Conservation (phyloP, 495 filamentous ascomycete genomes). For the Monascus purpureus region DNA sequence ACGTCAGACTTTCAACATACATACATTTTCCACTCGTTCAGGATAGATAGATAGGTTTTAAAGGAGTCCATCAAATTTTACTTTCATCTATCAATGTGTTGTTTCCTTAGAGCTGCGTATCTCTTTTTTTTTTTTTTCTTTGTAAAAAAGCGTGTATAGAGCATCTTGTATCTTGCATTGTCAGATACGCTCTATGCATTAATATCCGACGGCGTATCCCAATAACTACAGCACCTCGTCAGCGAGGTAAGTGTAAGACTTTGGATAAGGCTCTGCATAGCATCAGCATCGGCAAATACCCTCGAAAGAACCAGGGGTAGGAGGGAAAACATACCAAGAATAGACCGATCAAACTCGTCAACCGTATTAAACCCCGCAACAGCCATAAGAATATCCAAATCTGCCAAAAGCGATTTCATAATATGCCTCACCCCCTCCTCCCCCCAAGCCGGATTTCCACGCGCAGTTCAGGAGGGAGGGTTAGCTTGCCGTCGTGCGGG, state of each 20-base stretch:
- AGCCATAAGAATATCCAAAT: conserved; percentile 54
- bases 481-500: conserved; percentile 35
- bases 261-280: conserved; percentile 24
- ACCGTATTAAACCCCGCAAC: conserved; percentile 45
- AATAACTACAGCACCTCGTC: conserved; percentile 17
- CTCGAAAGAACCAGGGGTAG: background rate
- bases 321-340: conserved; percentile 19
- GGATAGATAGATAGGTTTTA: no score
- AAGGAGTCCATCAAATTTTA: no score
- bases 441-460: conserved; percentile 40
- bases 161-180: no score
- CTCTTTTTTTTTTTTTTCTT: no score
- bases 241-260: conserved; percentile 27
- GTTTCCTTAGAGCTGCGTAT: no score
- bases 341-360: conserved; percentile 31
- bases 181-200: no score
- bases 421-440: conserved; percentile 50
- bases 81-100: no score
- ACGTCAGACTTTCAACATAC: no score
- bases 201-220: no score
- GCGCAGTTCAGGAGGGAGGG: conserved; percentile 42
- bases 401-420: conserved; percentile 48
- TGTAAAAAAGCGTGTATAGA: no score
- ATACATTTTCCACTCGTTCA: no score
- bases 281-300: background rate